These are phyloP conservation scores for Fusarium secorum DNA, from an alignment of 2,329 filamentous ascomycete genomes.

Conservation along the genomic window DNA sequence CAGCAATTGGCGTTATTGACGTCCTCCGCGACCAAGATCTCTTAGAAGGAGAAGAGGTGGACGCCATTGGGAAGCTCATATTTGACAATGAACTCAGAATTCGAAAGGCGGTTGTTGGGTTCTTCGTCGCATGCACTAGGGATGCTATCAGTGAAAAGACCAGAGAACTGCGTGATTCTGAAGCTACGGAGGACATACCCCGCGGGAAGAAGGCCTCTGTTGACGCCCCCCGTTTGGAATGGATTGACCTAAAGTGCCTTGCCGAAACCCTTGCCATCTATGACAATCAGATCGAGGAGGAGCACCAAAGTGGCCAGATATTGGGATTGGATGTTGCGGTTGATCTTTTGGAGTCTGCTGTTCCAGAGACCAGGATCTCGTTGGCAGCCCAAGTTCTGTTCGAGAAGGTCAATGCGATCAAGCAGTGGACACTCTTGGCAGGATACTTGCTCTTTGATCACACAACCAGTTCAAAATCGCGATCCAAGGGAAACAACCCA, in stretches of 20 bases:
- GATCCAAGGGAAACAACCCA: constrained; percentile 59
- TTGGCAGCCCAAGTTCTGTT: constrained; percentile 87
- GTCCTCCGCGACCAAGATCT: constrained; percentile 83
- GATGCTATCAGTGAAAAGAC: constrained; percentile 81
- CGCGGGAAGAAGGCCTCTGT: constrained; percentile 77
- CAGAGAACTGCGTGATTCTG: constrained; percentile 84
- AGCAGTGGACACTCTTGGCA: constrained; percentile 86
- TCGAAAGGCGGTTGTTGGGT: constrained; percentile 86
- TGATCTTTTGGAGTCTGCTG: constrained; percentile 67
- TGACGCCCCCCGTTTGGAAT: constrained; percentile 78
- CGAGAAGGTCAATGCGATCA: constrained; percentile 80
- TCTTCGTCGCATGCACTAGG: constrained; percentile 88
- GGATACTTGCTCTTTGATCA: constrained; percentile 95
- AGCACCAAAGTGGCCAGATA: constrained; percentile 58
- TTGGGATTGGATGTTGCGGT: constrained; percentile 59
- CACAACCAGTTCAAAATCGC: constrained; percentile 67
- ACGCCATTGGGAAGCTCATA: constrained; percentile 84
- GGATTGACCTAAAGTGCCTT: constrained; percentile 92
- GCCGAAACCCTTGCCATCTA: constrained; percentile 85
- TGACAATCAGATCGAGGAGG: constrained; percentile 72
- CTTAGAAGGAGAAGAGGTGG: constrained; percentile 90
- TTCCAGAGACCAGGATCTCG: constrained; percentile 81
- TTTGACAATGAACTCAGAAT: constrained; percentile 88
- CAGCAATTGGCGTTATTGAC: constrained; percentile 83
- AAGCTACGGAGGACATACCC: constrained; percentile 75